Base-by-base conservation (phyloP, 352 stramenopile genomes). In the Phytophthora melonis region DNA sequence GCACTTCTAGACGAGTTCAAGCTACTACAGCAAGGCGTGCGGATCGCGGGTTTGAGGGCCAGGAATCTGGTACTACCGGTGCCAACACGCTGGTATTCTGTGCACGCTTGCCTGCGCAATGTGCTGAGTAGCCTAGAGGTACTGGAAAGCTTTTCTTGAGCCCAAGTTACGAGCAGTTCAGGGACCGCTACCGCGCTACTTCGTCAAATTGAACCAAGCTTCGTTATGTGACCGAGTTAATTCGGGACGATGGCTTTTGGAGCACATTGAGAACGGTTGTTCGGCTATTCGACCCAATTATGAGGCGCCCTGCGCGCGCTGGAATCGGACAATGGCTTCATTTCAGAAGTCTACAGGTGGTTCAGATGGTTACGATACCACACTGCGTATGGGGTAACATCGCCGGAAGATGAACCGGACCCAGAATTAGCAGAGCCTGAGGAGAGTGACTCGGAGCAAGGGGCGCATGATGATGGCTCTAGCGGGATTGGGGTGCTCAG, bases 231-330 rank as follows among this genome's bases (percentile, higher is more conserved):
- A 63, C 19, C 2, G 25, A 5, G 1, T 41, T 70, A 19, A 23
- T 63, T 70, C 39, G 54, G 3, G 55, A 64, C 11, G 39, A 47
- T 47, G 36, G 16, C 4, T 70, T 64, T 21, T 64, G 63, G 43
- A 64, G 16, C 36, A 58, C 19, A 27, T n/a, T 58, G 16, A 23
- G 54, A 63, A 58, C 53, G 30, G 58, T 70, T 10, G 43, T 63
- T 41, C 54, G 63, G 5, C 54, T 70, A 47, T 52, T 52, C 41
- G 63, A 63, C 19, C 63, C 54, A 1, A 70, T 58, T 47, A 70
- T 70, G 8, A 9, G 25, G 7, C n/a, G 43, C 27, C 0, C 21
- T 59, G 1, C 1, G 43, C 19, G 19, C 13, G 7, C 21, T 70
- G 4, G 55, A 70, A 39, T 27, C 54, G 5, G 45, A 63, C 16